These are phyloP conservation scores for Filobasidium floriforme DNA, from an alignment of 768 basidiomycete species.

Conservation along the genomic window DNA sequence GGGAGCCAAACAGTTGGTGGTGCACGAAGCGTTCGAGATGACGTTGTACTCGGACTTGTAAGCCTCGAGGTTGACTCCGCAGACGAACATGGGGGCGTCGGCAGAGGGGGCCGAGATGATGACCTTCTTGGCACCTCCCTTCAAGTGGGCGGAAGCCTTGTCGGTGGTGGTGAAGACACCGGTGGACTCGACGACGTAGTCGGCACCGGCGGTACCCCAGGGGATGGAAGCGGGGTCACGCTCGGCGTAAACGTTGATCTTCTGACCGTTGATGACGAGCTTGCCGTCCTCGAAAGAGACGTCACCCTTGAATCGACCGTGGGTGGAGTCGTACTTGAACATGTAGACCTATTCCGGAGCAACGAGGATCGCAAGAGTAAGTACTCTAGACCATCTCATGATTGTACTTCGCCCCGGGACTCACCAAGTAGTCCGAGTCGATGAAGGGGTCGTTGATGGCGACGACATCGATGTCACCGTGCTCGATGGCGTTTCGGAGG, in stretches of 20 bases:
- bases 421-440: constrained; percentile 87
- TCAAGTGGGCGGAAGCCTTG: constrained; percentile 85
- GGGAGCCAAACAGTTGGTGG: constrained; percentile 99
- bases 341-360: too few species aligned
- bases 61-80: constrained; percentile 77
- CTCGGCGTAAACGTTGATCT: constrained; percentile 64
- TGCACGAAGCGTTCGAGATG: constrained; percentile 97
- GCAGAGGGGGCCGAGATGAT: constrained; percentile 93
- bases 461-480: constrained; percentile 70
- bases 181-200: constrained; percentile 95
- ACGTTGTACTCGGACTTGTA: constrained; percentile 86
- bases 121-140: constrained; percentile 99
- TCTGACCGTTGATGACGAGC: constrained; percentile 72
- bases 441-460: constrained; percentile 99
- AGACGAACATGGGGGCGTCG: constrained; percentile 47
- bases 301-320: constrained; percentile 64
- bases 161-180: constrained; percentile 97
- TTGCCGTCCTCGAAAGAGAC: constrained; percentile 79
- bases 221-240: constrained; percentile 75
- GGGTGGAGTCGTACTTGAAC: constrained; percentile 39
- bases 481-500: constrained; percentile 79
- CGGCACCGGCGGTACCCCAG: constrained; percentile 73
- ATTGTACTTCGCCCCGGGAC: too few species aligned
- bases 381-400: too few species aligned
- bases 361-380: too few species aligned